These are phyloP conservation scores for Fusarium staphyleae DNA, from an alignment of 2,329 filamentous ascomycete genomes.

Conservation along the genomic window DNA sequence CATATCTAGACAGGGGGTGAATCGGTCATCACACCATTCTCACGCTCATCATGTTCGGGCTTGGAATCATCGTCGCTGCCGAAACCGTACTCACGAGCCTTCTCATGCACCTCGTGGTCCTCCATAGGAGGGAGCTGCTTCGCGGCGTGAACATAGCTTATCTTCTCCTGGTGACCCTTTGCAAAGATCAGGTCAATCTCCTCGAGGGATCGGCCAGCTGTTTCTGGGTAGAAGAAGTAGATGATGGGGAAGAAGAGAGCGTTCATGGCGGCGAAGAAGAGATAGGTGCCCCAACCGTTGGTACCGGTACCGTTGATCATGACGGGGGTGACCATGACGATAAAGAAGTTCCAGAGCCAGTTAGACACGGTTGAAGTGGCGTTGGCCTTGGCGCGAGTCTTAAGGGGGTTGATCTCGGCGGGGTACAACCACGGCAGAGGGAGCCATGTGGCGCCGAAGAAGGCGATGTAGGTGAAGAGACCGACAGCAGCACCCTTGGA, in stretches of 20 bases:
- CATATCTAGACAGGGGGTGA: too few relatives aligned
- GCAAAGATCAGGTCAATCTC: constrained; percentile 56
- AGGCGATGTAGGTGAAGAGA: constrained; percentile 73
- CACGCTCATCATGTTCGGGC: not conserved
- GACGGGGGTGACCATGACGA: constrained; percentile 69
- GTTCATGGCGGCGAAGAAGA: constrained; percentile 61
- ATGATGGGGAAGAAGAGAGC: constrained; percentile 59
- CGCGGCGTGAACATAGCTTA: too few relatives aligned
- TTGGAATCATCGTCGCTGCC: constrained; percentile 15
- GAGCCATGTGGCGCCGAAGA: constrained; percentile 71
- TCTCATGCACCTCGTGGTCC: constrained; percentile 24
- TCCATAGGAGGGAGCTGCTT: too few relatives aligned
- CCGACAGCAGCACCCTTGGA: constrained; percentile 73
- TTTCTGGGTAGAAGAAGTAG: constrained; percentile 55
- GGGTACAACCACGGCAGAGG: constrained; percentile 68
- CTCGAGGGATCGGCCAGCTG: constrained; percentile 54
- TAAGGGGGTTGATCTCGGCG: constrained; percentile 61
- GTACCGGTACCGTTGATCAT: constrained; percentile 63
- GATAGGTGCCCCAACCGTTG: constrained; percentile 54
- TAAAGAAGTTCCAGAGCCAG: constrained; percentile 60
- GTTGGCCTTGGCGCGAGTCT: constrained; percentile 55
- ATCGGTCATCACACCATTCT: too few relatives aligned
- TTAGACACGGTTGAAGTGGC: constrained; percentile 67
- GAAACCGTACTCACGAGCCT: constrained; percentile 22
- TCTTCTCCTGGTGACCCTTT: too few relatives aligned